Percentiles rank a stretch among this genome's conserved stretches.
Conservation (phyloP, 495 filamentous ascomycete species). For the Neurospora hispaniola region DNA sequence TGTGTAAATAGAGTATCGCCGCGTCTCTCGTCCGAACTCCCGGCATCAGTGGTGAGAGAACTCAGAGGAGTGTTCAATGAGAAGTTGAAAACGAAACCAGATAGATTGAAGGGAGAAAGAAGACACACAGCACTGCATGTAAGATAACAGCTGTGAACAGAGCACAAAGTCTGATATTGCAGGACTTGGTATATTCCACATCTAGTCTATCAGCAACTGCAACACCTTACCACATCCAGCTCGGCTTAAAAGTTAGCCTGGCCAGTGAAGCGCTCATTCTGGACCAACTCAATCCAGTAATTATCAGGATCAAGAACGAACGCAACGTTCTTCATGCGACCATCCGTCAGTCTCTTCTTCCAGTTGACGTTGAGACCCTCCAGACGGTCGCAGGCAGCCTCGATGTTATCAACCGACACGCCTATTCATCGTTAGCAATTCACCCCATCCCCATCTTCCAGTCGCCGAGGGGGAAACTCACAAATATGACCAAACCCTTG, state of each 20-base stretch:
- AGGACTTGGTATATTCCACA: background rate
- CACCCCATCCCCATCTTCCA: background rate
- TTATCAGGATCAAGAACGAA: constrained; percentile 88
- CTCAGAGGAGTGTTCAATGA: too few species aligned
- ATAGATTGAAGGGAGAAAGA: too few species aligned
- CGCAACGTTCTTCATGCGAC: constrained; percentile 88
- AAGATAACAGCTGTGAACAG: too few species aligned
- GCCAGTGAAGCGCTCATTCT: constrained; percentile 53
- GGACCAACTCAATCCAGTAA: constrained; percentile 87
- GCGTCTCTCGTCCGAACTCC: too few species aligned
- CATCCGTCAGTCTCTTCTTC: constrained; percentile 91
- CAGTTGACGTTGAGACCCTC: constrained; percentile 73
- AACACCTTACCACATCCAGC: background rate
- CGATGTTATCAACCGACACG: constrained; percentile 80
- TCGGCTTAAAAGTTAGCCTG: constrained; percentile 36
- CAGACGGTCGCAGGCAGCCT: constrained; percentile 75
- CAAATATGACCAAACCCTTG: constrained; percentile 92
- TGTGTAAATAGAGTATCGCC: too few species aligned
- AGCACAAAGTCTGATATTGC: too few species aligned
- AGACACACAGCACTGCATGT: too few species aligned
- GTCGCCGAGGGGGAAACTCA: constrained; percentile 26
- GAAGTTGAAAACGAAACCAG: too few species aligned
- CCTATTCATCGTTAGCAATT: constrained; percentile 34
- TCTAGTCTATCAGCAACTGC: background rate
- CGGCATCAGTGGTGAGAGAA: too few species aligned